phyloP scores from a whole-genome alignment of 352 stramenopile species.

The Phytopythium litorale region DNA sequence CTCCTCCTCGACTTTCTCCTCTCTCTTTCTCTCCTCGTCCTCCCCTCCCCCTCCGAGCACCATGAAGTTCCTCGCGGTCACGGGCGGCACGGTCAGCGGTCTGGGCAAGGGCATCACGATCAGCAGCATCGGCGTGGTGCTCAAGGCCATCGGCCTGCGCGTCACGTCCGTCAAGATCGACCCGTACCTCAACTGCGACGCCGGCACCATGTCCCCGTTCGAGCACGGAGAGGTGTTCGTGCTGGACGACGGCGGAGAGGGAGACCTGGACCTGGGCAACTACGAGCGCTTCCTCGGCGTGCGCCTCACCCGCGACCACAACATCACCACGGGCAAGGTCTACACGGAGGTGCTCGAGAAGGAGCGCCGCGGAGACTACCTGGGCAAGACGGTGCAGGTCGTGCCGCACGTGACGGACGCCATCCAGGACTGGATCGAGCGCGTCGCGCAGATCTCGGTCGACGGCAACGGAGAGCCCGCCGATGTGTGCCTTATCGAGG shows the following conservation, averaged over 20 bases:
- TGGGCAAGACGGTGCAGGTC: constrained; percentile 99
- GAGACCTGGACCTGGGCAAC: constrained; percentile 98
- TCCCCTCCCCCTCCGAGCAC: neutral
- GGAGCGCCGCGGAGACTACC: constrained; percentile 96
- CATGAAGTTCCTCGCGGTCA: constrained; percentile 99
- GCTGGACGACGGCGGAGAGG: constrained; percentile 96
- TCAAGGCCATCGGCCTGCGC: constrained; percentile 94
- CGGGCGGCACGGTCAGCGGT: constrained; percentile 97
- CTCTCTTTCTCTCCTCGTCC: too few relatives aligned
- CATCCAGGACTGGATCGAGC: constrained; percentile 98
- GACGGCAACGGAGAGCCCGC: constrained; percentile 75
- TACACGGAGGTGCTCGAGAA: constrained; percentile 96
- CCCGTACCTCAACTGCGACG: constrained; percentile 99
- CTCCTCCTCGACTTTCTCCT: neutral
- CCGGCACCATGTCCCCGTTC: constrained; percentile 97
- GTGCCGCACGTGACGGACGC: constrained; percentile 95
- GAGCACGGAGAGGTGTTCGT: constrained; percentile 98
- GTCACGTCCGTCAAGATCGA: constrained; percentile 99
- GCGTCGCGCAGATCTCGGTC: constrained; percentile 94
- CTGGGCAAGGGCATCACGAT: constrained; percentile 99
- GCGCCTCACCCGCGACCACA: constrained; percentile 96
- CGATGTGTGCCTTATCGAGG: constrained; percentile 99
- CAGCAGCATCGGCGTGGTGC: constrained; percentile 96
- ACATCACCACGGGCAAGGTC: constrained; percentile 99
- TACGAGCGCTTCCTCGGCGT: constrained; percentile 99